Conservation (phyloP, 208 protist species). For the Angomonas ambiguus region DNA sequence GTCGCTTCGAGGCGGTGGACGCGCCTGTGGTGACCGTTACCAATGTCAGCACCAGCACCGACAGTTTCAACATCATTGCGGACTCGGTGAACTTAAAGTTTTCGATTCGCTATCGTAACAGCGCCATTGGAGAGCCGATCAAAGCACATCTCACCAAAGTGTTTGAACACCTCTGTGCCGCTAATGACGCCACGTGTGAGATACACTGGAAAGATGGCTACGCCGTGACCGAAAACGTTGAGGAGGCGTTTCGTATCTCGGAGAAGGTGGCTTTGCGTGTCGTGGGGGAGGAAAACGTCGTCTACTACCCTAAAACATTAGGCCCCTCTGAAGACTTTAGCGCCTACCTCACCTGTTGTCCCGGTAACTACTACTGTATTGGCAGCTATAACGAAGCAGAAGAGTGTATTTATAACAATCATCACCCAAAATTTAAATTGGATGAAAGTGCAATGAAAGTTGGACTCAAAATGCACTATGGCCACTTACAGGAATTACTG, state of each 20-base stretch:
- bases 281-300: neutral
- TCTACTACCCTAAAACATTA: neutral
- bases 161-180: slow-evolving; percentile 19
- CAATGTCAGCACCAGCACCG: slow-evolving; percentile 28
- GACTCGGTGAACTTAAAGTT: slow-evolving; percentile 38
- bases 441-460: slow-evolving; percentile 47
- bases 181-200: slow-evolving; percentile 26
- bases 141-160: slow-evolving; percentile 27
- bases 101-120: slow-evolving; percentile 39
- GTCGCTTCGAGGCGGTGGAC: slow-evolving; percentile 25
- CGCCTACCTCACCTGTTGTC: slow-evolving; percentile 25
- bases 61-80: slow-evolving; percentile 60
- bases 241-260: slow-evolving; percentile 20
- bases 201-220: slow-evolving; percentile 33
- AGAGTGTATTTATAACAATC: slow-evolving; percentile 27
- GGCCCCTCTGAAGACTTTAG: slow-evolving; percentile 53
- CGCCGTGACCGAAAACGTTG: slow-evolving; percentile 43
- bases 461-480: slow-evolving; percentile 34
- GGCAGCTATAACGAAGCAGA: slow-evolving; percentile 32
- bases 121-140: slow-evolving; percentile 21
- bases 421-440: slow-evolving; percentile 45
- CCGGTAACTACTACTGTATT: slow-evolving; percentile 42
- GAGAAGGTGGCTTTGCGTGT: neutral
- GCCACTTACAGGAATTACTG: slow-evolving; percentile 13
- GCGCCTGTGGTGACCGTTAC: slow-evolving; percentile 46